These are phyloP conservation scores for Globisporangium megalacanthum DNA, from an alignment of 352 stramenopile species.

Conservation along the genomic window DNA sequence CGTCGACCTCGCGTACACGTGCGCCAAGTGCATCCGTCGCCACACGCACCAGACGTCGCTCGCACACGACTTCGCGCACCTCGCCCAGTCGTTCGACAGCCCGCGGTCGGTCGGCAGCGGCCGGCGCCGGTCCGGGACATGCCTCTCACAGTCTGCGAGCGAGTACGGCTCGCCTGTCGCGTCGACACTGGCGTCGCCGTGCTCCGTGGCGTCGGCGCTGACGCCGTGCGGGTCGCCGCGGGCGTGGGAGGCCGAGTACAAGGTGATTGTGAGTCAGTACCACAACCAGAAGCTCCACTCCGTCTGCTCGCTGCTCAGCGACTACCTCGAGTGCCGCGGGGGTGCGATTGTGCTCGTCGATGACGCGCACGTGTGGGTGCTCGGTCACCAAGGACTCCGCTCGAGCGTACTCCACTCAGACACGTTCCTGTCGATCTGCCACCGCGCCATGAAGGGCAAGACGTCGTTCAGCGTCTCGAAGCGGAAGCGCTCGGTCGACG, in stretches of 20 bases:
- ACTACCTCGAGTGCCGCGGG: constrained; percentile 70
- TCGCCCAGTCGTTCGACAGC: constrained; percentile 32
- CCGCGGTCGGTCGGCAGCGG: constrained; percentile 1
- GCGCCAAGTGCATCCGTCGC: constrained; percentile 49
- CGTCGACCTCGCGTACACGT: constrained; percentile 65
- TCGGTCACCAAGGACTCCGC: constrained; percentile 54
- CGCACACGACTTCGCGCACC: constrained; percentile 33
- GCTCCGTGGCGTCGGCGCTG: constrained; percentile 33
- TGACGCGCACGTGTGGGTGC: constrained; percentile 54
- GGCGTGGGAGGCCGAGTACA: constrained; percentile 25
- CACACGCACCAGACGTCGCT: constrained; percentile 41
- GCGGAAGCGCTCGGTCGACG: constrained; percentile 12
- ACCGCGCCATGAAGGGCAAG: constrained; percentile 32
- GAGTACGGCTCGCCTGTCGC: neutral
- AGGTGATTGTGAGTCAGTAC: constrained; percentile 71
- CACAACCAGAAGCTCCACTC: constrained; percentile 67
- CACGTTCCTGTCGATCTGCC: constrained; percentile 57
- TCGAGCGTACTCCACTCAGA: constrained; percentile 42
- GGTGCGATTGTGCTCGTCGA: constrained; percentile 61
- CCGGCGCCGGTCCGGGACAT: constrained; percentile 6
- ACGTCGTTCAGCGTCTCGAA: constrained; percentile 44
- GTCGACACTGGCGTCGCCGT: constrained; percentile 3
- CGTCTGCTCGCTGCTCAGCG: constrained; percentile 53
- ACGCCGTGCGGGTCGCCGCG: constrained; percentile 26
- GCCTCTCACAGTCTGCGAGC: constrained; percentile 6